A percentile compares a stretch with the other conserved stretches of the same genome.
Evolutionary conservation across 495 filamentous ascomycete species (phyloP).

Genomic region (Penicillium salamii): DNA sequence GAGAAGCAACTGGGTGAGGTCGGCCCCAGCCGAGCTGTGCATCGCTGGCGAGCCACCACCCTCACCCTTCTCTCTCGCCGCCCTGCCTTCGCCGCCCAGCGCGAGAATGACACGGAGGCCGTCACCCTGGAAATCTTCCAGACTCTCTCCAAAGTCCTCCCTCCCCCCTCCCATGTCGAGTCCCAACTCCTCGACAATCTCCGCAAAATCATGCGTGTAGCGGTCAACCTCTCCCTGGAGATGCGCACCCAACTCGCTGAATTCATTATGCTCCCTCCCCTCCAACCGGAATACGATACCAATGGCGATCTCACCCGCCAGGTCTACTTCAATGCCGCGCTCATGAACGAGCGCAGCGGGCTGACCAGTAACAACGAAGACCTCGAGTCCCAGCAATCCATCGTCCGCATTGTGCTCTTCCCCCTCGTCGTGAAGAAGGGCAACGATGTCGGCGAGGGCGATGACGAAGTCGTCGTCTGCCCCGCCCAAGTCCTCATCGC

Average conservation of each 20-base stretch:
- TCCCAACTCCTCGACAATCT: conserved; percentile 73
- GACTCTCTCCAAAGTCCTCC: conserved; percentile 74
- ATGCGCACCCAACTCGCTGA: conserved; percentile 96
- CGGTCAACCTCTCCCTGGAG: conserved; percentile 85
- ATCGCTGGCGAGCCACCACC: conserved; percentile 94
- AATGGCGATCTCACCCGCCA: conserved; percentile 82
- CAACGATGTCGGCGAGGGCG: conserved; percentile 76
- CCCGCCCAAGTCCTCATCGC: conserved; percentile 87
- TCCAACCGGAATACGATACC: conserved; percentile 93
- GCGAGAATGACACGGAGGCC: conserved; percentile 81
- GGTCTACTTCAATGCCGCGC: conserved; percentile 78
- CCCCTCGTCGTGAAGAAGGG: conserved; percentile 93
- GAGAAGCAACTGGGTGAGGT: conserved; percentile 90
- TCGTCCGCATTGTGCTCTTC: conserved; percentile 88
- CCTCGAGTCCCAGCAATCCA: conserved; percentile 68
- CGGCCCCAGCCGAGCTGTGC: conserved; percentile 75
- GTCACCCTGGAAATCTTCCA: conserved; percentile 82
- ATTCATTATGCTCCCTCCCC: conserved; percentile 94
- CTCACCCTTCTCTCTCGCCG: conserved; percentile 81
- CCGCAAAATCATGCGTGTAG: conserved; percentile 74
- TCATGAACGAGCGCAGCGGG: conserved; percentile 90
- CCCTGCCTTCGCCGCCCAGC: conserved; percentile 68
- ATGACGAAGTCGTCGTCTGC: conserved; percentile 89
- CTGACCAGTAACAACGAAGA: conserved; percentile 67
- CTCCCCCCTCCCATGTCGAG: conserved; percentile 75